These are phyloP conservation scores for Gonapodya sp. DNA, from an alignment of 192 early-diverging fungal species.

Conservation along the genomic window DNA sequence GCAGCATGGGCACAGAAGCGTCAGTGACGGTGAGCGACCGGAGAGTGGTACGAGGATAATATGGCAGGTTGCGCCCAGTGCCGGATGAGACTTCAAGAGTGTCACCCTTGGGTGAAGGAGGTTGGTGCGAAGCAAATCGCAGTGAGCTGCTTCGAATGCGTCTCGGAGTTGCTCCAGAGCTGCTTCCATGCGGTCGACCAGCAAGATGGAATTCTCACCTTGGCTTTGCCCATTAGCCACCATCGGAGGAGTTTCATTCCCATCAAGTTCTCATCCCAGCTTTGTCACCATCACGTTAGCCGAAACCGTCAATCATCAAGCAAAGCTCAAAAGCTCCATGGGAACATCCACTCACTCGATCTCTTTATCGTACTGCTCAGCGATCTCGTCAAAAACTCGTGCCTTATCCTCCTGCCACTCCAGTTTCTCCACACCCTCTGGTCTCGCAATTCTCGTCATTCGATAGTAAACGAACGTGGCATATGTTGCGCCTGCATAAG, in stretches of 20 bases:
- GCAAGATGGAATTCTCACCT: slow-evolving; percentile 23
- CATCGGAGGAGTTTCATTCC: slow-evolving; percentile 37
- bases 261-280: slow-evolving; percentile 50
- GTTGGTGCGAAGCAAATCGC: neutral
- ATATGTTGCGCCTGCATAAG: neutral
- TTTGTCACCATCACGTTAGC: neutral
- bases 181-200: too few relatives aligned
- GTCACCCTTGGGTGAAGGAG: slow-evolving; percentile 24
- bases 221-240: slow-evolving; percentile 32
- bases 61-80: slow-evolving; percentile 51
- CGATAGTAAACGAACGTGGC: neutral
- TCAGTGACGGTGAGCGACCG: slow-evolving; percentile 41
- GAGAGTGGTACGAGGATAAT: slow-evolving; percentile 34
- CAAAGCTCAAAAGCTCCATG: neutral
- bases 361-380: slow-evolving; percentile 40
- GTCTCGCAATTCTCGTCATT: neutral
- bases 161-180: too few relatives aligned
- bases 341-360: slow-evolving; percentile 19
- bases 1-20: slow-evolving; percentile 37
- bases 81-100: slow-evolving; percentile 54
- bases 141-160: neutral
- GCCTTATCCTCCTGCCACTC: neutral
- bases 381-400: slow-evolving; percentile 35
- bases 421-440: neutral
- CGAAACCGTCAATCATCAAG: neutral